Percentiles rank a stretch among this genome's conserved stretches.
phyloP scores from a whole-genome alignment of 805 yeast genomes.

The Pichia gijzeniarum region DNA sequence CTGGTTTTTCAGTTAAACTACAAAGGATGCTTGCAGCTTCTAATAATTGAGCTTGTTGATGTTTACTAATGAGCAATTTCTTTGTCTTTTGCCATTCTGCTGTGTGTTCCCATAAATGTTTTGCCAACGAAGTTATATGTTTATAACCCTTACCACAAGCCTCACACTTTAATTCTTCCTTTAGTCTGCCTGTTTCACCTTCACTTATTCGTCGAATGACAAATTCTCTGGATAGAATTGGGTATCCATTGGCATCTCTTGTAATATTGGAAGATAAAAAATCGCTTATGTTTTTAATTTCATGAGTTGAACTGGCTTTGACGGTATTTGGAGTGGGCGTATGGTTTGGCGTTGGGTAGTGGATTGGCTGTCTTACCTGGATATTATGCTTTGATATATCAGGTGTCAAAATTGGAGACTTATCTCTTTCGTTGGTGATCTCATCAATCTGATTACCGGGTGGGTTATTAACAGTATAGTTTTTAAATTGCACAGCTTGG shows the following conservation, averaged over 20 bases:
- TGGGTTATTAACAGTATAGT: constrained; percentile 19
- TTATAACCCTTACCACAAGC: constrained; percentile 90
- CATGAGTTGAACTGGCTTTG: not conserved
- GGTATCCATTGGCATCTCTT: constrained; percentile 17
- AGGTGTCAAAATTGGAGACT: too few relatives aligned
- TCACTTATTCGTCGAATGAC: constrained; percentile 80
- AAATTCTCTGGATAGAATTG: constrained; percentile 51
- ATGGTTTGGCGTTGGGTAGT: constrained; percentile 15
- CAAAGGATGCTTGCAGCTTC: constrained; percentile 76
- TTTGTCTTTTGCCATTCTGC: constrained; percentile 91
- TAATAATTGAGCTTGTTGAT: constrained; percentile 77
- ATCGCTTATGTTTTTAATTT: not conserved
- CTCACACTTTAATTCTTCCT: constrained; percentile 81
- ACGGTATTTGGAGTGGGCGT: constrained; percentile 10
- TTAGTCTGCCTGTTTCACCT: constrained; percentile 79
- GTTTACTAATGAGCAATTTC: constrained; percentile 73
- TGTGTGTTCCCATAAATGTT: constrained; percentile 90
- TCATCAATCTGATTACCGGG: constrained; percentile 5
- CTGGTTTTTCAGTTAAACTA: constrained; percentile 52
- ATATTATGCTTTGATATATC: not conserved
- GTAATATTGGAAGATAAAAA: constrained; percentile 4
- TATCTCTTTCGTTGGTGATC: too few relatives aligned
- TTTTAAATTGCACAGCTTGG: constrained; percentile 16
- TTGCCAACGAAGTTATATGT: constrained; percentile 81
- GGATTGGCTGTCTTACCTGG: not conserved